Base-by-base conservation (phyloP, 2,329 filamentous ascomycete genomes). In the Ophiostoma perfectum region DNA sequence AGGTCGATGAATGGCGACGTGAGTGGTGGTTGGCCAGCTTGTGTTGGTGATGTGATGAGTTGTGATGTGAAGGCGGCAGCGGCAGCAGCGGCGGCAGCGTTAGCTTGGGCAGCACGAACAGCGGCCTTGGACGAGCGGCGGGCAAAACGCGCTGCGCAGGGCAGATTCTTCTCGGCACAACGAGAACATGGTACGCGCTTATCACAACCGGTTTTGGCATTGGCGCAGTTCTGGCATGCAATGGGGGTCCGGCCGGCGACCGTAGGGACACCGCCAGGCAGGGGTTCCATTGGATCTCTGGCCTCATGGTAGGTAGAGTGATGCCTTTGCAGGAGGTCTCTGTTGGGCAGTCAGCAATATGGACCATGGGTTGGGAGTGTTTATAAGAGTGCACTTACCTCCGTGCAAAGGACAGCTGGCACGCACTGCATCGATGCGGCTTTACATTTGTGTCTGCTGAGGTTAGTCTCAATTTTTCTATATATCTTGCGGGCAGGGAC, bases 391-490 rank as follows among this genome's bases (percentile, higher is more conserved):
- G 14, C 60, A 73, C 76, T 71, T 76, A 81, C 82, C 80, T 81
- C 76, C 83, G 75, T 39, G 81, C 78, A 74, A 84, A 85, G 3
- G 79, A 81, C 5, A 85, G 75, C 64, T 81, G 79, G 71, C 83
- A 85, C 47, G 78, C 76, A 67, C 76, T 77, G 71, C 83, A 85
- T 52, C 80, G 78, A 72, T 84, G 79, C 11, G 83, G 83, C 73
- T 85, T 85, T 58, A 85, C 81, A 72, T 84, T 83, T 69, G 83
- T 85, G 70, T 85, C 83, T 85, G 69, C 6, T 45, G 4, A 27
- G 27, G 68, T 74, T 47, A 75, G 72, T 67, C 9, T 49, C 5
- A 27, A 27, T 8, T 16, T n/a, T 9, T 62, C 14, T 18, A 11
- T 44, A 42, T 9, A 18, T 42, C 16, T 12, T 18, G 55, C 42